Base-by-base conservation (phyloP, 129 eudicot species). In the Centaurea solstitialis region DNA sequence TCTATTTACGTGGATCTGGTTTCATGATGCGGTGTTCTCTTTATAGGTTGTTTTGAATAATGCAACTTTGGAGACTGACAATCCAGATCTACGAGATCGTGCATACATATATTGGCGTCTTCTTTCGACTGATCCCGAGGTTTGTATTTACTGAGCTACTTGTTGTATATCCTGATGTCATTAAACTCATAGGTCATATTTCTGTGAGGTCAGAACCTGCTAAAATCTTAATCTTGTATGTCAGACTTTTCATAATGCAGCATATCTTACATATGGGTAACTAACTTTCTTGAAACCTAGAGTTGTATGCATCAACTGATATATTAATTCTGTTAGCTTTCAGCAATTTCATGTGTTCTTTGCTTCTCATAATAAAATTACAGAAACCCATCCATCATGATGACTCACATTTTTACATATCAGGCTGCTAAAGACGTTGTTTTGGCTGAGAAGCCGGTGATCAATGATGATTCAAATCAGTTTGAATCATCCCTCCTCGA, bases 341-440 rank as follows among this genome's bases (percentile, higher is more conserved):
- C 65, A 64, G 68, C 15, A 64, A 8, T 64, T 62, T 18, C 68
- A 64, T 64, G 21, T 22, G 28, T 64, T 64, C 22, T 61, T 64
- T 64, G 68, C 3, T 64, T 64, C 68, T 64, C 68, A 64, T 9
- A 64, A 8, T 64, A 64, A 20, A 64, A 8, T 20, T 21, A 20
- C 22, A 64, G 30, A 21, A 22, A 57, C 65, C 65, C 28, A 64
- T 64, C 24, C 9, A 5, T 57, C 65, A 57, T 57, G 6, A 57
- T n/a, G 22, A 57, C 65, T 57, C 65, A 1, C 18, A 57, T 17
- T 57, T 41, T 57, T n/a, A 57, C 65, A 57, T n/a, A 57, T 61
- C 91, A 91, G 97, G 97, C 97, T 33, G 97, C 97, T 17, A 91
- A 91, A 80, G 97, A 91, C 66, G 97, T 91, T 65, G 97, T 91